Base-by-base conservation (phyloP, 805 yeast genomes). In the Myxozyma nipponensis region DNA sequence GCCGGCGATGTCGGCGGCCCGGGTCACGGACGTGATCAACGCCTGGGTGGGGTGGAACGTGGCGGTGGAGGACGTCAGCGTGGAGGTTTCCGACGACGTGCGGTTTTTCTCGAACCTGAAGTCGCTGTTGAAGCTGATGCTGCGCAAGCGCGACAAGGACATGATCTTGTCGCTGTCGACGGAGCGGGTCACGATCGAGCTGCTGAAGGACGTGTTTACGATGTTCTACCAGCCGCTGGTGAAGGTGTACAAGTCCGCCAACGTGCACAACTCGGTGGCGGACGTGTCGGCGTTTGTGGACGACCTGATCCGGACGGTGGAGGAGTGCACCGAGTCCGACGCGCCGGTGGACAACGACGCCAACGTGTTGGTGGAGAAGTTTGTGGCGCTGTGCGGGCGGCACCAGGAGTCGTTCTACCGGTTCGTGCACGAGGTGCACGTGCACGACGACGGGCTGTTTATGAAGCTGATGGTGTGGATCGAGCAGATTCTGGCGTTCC, bases 391-490 rank as follows among this genome's bases (percentile, higher is more conserved):
- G 18, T 76, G 88, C 38, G 81, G 81, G 39, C 77, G 78, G 25
- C 95, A 90, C 65, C 86, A 86, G 57, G 81, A 78, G 49, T 74
- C 82, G 10, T 74, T 86, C 42, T 86, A 86, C 72, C 71, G 71
- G 46, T 93, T 91, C 62, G 74, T 91, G 50, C 91, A 87, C 63
- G 82, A 84, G 46, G 78, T 89, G n/a, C 89, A 90, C 66, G 54
- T 75, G n/a, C 80, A 85, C 56, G 98, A 91, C 63, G 72, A 79
- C 34, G 78, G 81, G 3, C 69, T 91, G 3, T 91, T 91, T 68
- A 79, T 82, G 44, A 81, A 81, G 3, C 69, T 93, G 46, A 75
- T 87, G 40, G 66, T 67, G 4, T 91, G 97, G 97, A 72, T 87
- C 40, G 80, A 84, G 51, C 70, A 73, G 18, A 79, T 88, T 46